Evolutionary conservation across 2,329 filamentous ascomycete species (phyloP), one percentile per base, ranked within the genome.

Genomic region (Didymella glomerata): DNA sequence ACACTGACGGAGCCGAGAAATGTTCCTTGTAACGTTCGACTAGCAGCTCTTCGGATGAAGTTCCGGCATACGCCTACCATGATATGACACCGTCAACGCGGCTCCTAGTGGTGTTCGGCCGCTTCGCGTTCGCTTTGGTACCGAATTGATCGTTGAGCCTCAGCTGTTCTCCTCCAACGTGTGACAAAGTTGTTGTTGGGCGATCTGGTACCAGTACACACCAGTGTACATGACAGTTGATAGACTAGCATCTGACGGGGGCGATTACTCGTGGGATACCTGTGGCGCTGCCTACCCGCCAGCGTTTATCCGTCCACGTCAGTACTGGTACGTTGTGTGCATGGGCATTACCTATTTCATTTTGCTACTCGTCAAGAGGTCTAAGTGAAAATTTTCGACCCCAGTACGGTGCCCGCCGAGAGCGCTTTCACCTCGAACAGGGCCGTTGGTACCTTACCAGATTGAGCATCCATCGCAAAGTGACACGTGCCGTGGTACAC

Each of bases 11-110:
- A 38, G 27, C 51, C 57, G 51, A 60, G 41, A 60, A 60, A 51
- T 42, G 51, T 55, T 51, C 67, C 67, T 63, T 66, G 63, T 54
- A 64, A 54, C 58, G 62, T 54, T 54, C 48, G 47, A 49, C 59
- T 67, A 67, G 63, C 51, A 65, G 50, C 57, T 64, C 66, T 28
- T 49, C 49, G 72, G 72, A 75, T 73, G 67, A 68, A 58, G 38
- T 53, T 53, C 56, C 56, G 36, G 18, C 36, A 40, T 20, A 40
- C n/a, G 36, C 36, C 18, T 40, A 20, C 36, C 36, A 40, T 20
- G 9, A 40, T n/a, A 36, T 38, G 34, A 10, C n/a, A 38, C 36
- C 36, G 18, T 40, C 36, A 40, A 20, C 36, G 36, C 36, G 36
- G 36, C 36, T 18, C 36, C 36, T 40, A 40, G 36, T 20, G 36